phyloP scores from a whole-genome alignment of 306 rosid species.

The Cucurbita moschata region DNA sequence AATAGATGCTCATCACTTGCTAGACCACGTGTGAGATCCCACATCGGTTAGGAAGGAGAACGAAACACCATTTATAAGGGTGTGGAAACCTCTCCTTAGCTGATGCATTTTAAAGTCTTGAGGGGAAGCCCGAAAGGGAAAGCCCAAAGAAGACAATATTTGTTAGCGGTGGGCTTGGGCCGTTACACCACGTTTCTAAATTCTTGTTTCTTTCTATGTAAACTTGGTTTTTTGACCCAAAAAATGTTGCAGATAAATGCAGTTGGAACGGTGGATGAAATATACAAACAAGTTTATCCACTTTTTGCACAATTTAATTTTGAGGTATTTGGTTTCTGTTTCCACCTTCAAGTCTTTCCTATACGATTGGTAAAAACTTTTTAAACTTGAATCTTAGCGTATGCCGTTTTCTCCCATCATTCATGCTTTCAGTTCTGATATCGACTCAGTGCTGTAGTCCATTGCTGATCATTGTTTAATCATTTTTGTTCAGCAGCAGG shows the following conservation, averaged over 20 bases:
- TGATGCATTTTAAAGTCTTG: no score
- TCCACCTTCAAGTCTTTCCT: neutral
- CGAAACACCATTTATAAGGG: no score
- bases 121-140: no score
- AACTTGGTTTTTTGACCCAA: neutral
- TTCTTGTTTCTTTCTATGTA: neutral
- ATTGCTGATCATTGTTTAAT: neutral
- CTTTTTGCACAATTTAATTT: slow-evolving; percentile 31
- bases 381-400: neutral
- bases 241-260: slow-evolving; percentile 55
- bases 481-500: neutral
- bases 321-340: slow-evolving; percentile 31
- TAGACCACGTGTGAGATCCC: no score
- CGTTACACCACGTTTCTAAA: neutral
- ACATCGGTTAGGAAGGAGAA: no score
- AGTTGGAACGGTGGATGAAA: slow-evolving; percentile 70
- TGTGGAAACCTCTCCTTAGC: no score
- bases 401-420: neutral
- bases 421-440: neutral
- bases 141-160: no score
- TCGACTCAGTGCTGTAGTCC: neutral
- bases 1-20: neutral
- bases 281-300: slow-evolving; percentile 75
- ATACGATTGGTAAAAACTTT: neutral
- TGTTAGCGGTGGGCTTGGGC: no score